Evolutionary conservation across 2,329 filamentous ascomycete genomes (phyloP).

Genomic region (Corniculantispora saksenae): DNA sequence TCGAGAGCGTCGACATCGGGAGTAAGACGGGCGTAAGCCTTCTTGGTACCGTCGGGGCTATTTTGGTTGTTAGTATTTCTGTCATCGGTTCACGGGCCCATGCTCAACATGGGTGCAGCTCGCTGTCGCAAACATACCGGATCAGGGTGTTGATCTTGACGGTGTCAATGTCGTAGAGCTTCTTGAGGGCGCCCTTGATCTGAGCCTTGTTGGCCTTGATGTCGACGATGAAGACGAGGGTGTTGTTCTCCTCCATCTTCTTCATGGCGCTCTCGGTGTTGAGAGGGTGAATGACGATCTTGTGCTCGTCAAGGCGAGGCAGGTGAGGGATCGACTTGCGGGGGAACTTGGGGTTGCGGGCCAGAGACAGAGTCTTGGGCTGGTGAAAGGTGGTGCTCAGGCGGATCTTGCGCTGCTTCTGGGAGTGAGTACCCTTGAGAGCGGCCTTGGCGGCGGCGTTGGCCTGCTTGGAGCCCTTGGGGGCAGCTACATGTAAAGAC

Average conservation of each 20-base stretch:
- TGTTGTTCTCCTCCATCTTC: slow-evolving; percentile 99
- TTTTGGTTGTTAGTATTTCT: slow-evolving; percentile 22
- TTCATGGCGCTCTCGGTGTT: slow-evolving; percentile 99
- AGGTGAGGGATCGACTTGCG: slow-evolving; percentile 90
- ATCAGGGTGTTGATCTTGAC: slow-evolving; percentile 99
- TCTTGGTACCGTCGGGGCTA: slow-evolving; percentile 96
- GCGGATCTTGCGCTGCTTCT: slow-evolving; percentile 93
- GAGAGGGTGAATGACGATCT: slow-evolving; percentile 95
- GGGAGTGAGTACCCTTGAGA: slow-evolving; percentile 73
- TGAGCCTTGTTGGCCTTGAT: slow-evolving; percentile 99
- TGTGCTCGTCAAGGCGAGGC: slow-evolving; percentile 93
- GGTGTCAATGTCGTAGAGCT: slow-evolving; percentile 97
- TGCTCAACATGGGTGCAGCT: neutral
- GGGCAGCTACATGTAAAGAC: slow-evolving; percentile 55
- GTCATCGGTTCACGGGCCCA: neutral
- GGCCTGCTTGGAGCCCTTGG: slow-evolving; percentile 80
- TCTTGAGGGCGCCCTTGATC: slow-evolving; percentile 98
- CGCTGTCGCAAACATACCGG: slow-evolving; percentile 61
- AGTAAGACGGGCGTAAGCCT: slow-evolving; percentile 95
- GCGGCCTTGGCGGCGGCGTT: slow-evolving; percentile 92
- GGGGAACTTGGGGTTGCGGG: slow-evolving; percentile 91
- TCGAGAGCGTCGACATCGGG: slow-evolving; percentile 97
- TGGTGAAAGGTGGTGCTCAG: slow-evolving; percentile 93
- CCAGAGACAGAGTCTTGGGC: slow-evolving; percentile 93
- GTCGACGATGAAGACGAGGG: slow-evolving; percentile 95